phyloP scores from a whole-genome alignment of 495 filamentous ascomycete species.

The Daldinia grandis region DNA sequence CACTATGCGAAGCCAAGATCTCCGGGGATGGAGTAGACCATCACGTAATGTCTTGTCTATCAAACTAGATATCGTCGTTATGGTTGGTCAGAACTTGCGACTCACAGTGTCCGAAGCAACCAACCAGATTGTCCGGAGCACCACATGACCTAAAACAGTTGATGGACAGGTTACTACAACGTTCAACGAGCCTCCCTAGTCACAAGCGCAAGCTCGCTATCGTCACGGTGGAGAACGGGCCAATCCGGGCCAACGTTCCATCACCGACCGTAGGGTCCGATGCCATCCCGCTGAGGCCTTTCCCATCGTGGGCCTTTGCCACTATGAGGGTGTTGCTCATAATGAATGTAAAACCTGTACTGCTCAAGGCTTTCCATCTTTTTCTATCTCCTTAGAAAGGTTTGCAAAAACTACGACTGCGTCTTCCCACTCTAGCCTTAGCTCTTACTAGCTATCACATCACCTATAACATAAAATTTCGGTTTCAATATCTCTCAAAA shows the following conservation, averaged over 20 bases:
- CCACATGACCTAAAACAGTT: constrained; percentile 44
- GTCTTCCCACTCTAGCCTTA: constrained; percentile 5
- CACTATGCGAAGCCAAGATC: constrained; percentile 42
- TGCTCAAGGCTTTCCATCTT: constrained; percentile 10
- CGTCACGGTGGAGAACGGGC: constrained; percentile 36
- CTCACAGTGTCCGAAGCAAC: constrained; percentile 34
- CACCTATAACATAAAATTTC: constrained; percentile 16
- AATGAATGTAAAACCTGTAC: constrained; percentile 37
- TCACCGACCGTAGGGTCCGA: constrained; percentile 33
- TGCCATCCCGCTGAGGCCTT: constrained; percentile 31
- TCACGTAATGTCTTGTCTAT: constrained; percentile 23
- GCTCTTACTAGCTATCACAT: constrained; percentile 18
- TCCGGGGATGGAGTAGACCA: constrained; percentile 37
- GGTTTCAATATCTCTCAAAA: constrained; percentile 48
- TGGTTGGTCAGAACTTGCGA: constrained; percentile 37
- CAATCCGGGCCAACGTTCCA: constrained; percentile 46
- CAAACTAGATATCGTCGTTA: constrained; percentile 4
- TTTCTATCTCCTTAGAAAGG: background rate
- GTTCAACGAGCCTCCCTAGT: constrained; percentile 40
- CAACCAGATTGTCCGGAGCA: constrained; percentile 40
- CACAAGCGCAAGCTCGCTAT: constrained; percentile 35
- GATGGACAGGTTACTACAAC: constrained; percentile 46
- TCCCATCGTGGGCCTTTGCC: constrained; percentile 25
- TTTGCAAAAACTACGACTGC: background rate
- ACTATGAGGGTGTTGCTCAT: constrained; percentile 39